Evolutionary conservation across 495 filamentous ascomycete species (phyloP).

Genomic region (Lineolata rhizophorae): DNA sequence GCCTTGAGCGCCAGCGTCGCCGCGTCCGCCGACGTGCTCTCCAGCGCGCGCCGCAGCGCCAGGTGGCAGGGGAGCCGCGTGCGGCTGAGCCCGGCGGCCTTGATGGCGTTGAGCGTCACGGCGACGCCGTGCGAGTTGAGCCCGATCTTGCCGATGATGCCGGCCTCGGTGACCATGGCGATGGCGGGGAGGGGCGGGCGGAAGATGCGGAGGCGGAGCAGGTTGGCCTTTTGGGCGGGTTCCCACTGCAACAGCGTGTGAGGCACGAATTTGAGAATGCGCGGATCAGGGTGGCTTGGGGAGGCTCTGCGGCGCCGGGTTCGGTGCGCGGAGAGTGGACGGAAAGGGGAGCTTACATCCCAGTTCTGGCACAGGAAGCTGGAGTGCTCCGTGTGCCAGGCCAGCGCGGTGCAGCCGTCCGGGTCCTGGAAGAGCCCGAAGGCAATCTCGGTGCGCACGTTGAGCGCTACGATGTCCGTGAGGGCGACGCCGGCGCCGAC

Average conservation of each 20-base stretch:
- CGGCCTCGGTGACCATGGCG: background rate
- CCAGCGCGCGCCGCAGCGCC: slow-evolving; percentile 34
- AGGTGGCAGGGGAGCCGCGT: slow-evolving; percentile 38
- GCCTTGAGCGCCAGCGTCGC: slow-evolving; percentile 28
- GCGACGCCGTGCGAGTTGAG: slow-evolving; percentile 29
- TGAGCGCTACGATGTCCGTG: slow-evolving; percentile 39
- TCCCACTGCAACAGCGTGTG: no score
- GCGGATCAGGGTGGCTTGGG: no score
- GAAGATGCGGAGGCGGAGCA: background rate
- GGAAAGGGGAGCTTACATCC: no score
- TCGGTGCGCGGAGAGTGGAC: no score
- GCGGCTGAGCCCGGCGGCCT: slow-evolving; percentile 31
- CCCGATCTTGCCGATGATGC: background rate
- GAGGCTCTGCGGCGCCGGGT: no score
- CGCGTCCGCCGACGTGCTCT: slow-evolving; percentile 23
- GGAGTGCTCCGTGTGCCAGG: slow-evolving; percentile 23
- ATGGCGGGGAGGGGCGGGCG: background rate
- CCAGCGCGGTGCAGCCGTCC: slow-evolving; percentile 44
- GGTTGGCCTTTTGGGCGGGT: background rate
- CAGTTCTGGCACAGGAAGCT: slow-evolving; percentile 42
- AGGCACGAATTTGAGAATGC: no score
- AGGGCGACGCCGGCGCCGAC: slow-evolving; percentile 31
- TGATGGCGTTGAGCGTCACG: slow-evolving; percentile 45
- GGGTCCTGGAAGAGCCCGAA: slow-evolving; percentile 36
- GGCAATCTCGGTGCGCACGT: slow-evolving; percentile 45